phyloP scores from a whole-genome alignment of 2,329 filamentous ascomycete species.

The Neophaeococcomyces aloes region DNA sequence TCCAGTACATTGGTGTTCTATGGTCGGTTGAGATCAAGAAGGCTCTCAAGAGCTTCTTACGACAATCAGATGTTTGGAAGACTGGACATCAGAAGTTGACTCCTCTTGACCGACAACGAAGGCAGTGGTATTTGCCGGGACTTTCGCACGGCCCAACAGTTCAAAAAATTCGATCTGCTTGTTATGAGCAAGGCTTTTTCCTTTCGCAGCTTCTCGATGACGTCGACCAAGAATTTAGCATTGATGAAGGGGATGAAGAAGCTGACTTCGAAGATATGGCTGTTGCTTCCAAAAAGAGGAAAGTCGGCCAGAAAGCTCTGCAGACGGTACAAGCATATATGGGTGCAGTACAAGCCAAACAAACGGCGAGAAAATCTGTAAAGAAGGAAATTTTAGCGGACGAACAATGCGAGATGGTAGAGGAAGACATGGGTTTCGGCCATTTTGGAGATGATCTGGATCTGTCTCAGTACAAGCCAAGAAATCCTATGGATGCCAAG shows the following conservation, averaged over 20 bases:
- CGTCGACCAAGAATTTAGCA: constrained; percentile 26
- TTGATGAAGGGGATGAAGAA: constrained; percentile 9
- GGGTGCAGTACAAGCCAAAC: neutral
- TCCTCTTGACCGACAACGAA: constrained; percentile 32
- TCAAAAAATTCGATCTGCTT: constrained; percentile 27
- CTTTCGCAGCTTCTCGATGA: constrained; percentile 44
- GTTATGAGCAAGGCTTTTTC: constrained; percentile 42
- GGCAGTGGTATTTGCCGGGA: constrained; percentile 34
- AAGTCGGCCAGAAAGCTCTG: too few species aligned
- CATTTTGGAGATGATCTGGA: constrained; percentile 10
- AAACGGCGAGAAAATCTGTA: neutral
- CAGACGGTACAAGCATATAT: neutral
- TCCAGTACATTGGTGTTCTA: constrained; percentile 44
- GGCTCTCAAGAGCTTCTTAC: constrained; percentile 30
- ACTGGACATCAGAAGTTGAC: constrained; percentile 26
- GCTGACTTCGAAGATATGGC: neutral
- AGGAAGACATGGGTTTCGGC: constrained; percentile 15
- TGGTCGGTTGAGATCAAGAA: constrained; percentile 41
- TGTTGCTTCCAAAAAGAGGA: neutral
- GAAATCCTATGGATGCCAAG: constrained; percentile 40
- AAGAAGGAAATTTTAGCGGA: neutral
- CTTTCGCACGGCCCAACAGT: constrained; percentile 12
- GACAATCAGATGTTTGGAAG: constrained; percentile 33
- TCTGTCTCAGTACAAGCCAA: constrained; percentile 20
- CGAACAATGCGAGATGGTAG: constrained; percentile 31